Conservation (phyloP, 1,284 basidiomycete species). For the Cystobasidiaceae sp. region DNA sequence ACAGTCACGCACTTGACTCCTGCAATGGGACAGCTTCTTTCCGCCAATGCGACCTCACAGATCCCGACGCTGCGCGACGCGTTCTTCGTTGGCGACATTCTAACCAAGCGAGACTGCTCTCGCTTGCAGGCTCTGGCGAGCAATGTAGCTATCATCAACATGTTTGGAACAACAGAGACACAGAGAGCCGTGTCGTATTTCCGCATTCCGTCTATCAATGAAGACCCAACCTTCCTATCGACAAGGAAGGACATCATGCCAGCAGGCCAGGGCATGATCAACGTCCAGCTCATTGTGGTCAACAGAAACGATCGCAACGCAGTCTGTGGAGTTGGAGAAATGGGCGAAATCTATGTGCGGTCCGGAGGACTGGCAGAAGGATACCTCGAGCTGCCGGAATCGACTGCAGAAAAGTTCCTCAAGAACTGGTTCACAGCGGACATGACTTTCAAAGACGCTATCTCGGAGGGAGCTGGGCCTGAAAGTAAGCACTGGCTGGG, state of each 20-base stretch:
- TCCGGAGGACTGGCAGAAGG: constrained; percentile 94
- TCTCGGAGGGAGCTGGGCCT: constrained; percentile 60
- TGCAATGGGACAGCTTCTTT: constrained; percentile 98
- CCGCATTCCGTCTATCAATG: constrained; percentile 76
- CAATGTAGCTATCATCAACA: constrained; percentile 95
- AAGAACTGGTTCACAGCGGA: constrained; percentile 76
- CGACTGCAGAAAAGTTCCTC: constrained; percentile 86
- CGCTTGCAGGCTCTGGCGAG: constrained; percentile 87
- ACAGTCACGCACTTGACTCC: constrained; percentile 96
- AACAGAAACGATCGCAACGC: constrained; percentile 85
- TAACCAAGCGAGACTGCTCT: constrained; percentile 96
- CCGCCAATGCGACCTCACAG: constrained; percentile 83
- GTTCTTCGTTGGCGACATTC: constrained; percentile 98
- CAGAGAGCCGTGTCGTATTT: constrained; percentile 99
- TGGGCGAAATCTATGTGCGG: constrained; percentile 97
- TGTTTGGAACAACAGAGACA: constrained; percentile 99
- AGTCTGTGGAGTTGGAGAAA: constrained; percentile 90
- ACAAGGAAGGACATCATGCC: constrained; percentile 98
- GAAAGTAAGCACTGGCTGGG: constrained; percentile 84
- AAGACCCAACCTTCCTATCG: constrained; percentile 82
- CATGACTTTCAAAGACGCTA: constrained; percentile 61
- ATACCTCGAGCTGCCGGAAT: constrained; percentile 72
- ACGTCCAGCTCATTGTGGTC: constrained; percentile 95
- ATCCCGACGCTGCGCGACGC: constrained; percentile 84
- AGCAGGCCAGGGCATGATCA: constrained; percentile 94